Evolutionary conservation across 2,329 filamentous ascomycete genomes (phyloP).

Genomic region (Macroventuria anomochaeta): DNA sequence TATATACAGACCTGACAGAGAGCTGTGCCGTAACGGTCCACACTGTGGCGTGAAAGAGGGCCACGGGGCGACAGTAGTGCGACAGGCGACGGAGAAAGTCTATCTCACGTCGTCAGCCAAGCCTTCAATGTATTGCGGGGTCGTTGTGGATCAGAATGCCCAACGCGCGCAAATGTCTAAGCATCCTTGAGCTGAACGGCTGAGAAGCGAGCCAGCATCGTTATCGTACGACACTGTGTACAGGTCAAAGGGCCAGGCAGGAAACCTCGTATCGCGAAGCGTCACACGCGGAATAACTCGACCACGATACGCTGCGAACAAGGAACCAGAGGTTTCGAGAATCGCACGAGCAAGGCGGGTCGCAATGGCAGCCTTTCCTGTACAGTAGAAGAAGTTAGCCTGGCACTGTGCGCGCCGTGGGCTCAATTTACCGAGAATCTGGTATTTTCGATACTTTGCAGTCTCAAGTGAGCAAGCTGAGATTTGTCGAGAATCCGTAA

Average conservation of each 20-base stretch:
- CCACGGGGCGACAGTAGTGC: not conserved
- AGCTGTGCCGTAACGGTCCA: constrained; percentile 1
- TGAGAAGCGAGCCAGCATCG: not conserved
- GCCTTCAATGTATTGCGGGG: not conserved
- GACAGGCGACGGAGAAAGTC: not conserved
- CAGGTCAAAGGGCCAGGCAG: not conserved
- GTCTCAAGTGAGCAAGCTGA: constrained; percentile 10
- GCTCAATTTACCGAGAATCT: constrained; percentile 10
- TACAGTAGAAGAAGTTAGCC: not conserved
- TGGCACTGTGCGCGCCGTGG: constrained; percentile 7
- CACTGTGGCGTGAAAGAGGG: constrained; percentile 5
- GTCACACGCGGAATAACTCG: not conserved
- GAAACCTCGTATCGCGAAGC: not conserved
- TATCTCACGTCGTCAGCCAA: not conserved
- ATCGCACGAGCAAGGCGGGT: constrained; percentile 8
- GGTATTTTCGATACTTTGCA: constrained; percentile 18
- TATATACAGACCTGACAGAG: not conserved
- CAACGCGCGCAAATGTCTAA: not conserved
- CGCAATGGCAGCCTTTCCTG: constrained; percentile 10
- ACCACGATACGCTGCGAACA: not conserved
- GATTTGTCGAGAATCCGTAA: constrained; percentile 4
- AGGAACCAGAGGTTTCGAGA: not conserved
- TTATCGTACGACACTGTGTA: not conserved
- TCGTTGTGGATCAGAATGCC: not conserved
- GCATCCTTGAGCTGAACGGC: not conserved